Conservation (phyloP, 2,329 filamentous ascomycete genomes). For the Elsinoe ampelina region DNA sequence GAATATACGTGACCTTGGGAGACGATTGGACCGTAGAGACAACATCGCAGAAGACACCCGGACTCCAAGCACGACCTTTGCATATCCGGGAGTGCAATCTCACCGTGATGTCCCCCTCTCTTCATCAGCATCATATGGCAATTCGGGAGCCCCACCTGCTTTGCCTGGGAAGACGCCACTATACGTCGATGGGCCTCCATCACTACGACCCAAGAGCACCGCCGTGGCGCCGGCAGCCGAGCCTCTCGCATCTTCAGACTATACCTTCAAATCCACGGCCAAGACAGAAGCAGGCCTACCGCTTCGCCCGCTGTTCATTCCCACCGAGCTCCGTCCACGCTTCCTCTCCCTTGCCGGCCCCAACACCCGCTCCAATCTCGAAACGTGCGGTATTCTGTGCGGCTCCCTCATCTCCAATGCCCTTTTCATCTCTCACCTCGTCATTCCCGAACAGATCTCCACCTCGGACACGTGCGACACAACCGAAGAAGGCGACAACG, state of each 20-base stretch:
- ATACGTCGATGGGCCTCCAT: constrained; percentile 20
- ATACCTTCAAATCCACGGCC: constrained; percentile 74
- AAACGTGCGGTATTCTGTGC: constrained; percentile 92
- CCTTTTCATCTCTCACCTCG: constrained; percentile 76
- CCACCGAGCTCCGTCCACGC: constrained; percentile 58
- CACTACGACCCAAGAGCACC: constrained; percentile 21
- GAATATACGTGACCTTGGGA: constrained; percentile 9
- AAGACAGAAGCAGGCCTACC: constrained; percentile 85
- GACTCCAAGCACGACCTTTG: not conserved
- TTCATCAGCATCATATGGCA: not conserved
- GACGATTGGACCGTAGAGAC: not conserved
- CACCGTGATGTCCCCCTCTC: not conserved
- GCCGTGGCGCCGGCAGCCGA: constrained; percentile 19
- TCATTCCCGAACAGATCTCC: constrained; percentile 84
- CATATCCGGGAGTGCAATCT: constrained; percentile 2
- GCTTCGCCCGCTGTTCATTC: constrained; percentile 80
- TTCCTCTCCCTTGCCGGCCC: constrained; percentile 66
- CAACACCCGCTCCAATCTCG: constrained; percentile 74
- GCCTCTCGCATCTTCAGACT: constrained; percentile 44
- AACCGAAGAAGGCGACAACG: constrained; percentile 60
- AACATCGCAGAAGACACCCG: not conserved
- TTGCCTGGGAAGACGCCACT: constrained; percentile 9
- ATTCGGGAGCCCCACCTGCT: not conserved
- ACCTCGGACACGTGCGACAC: constrained; percentile 94
- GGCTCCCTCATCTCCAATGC: constrained; percentile 88